Base-by-base conservation (phyloP, 2,329 filamentous ascomycete genomes). In the Aspergillus sp. region DNA sequence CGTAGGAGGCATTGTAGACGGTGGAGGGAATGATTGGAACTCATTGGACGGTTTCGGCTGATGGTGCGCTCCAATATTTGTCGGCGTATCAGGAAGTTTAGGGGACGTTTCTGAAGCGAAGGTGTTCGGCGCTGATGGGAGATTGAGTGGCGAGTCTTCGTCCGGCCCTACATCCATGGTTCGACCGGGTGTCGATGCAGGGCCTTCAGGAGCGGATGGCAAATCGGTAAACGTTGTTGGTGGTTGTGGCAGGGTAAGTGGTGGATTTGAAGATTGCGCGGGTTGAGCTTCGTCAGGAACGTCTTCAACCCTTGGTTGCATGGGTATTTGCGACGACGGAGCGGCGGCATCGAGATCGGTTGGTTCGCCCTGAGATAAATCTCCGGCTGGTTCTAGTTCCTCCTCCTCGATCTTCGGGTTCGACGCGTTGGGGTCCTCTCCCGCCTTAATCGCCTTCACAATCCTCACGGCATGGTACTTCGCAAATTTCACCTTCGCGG, bases 381-480 rank as follows among this genome's bases (percentile, higher is more conserved):
- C 77, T 12, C 15, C 77, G 19, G n/a, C 70, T 43, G 73, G 70
- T 21, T 74, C 69, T 19, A 78, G 21, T 21, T 21, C 78, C 44
- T 82, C 79, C 55, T 84, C 80, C 53, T 87, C 80, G 4, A 78
- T 81, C 56, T 85, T 85, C 0, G 93, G 93, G 69, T 98, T 98
- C 7, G 90, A 90, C 55, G 89, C 86, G 74, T 99, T 99, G 3
- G 95, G 95, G 70, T 99, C 93, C 64, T 90, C 88, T 54, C 92
- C 92, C 41, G 93, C 90, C 69, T 93, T 95, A 68, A 97, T 84
- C 11, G 95, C 95, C 75, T 91, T 96, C 15, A 90, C 82, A 69
- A 99, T 99, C 57, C 95, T 86, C 37, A 93, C 80, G 2, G 93
- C 93, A 73, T 98, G 96, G 83, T 91, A 99, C 75, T 98, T 99